Base-by-base conservation (phyloP, 768 basidiomycete species). In the Lactarius sanguifluus region DNA sequence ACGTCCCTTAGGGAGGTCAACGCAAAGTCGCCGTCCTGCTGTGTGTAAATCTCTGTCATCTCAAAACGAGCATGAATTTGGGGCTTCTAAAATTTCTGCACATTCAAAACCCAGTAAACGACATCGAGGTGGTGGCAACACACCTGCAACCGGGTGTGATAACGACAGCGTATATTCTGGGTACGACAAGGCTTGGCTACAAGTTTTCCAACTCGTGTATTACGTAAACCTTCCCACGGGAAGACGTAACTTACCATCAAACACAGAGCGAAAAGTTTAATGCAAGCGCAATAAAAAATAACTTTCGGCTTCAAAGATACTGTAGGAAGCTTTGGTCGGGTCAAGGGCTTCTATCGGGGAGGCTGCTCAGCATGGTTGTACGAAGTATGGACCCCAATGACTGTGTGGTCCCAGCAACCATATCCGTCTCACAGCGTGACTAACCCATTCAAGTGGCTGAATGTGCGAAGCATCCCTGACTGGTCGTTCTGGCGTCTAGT, bases 1-100 rank as follows among this genome's bases (percentile, higher is more conserved):
- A 67, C 9, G 32, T 67, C 66, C 41, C 57, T 50, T n/a, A 67
- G 28, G 41, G 57, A 56, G 9, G 57, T 32, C 23, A 58, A 56
- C 7, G 61, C 47, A 28, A 54, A 52, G 52, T n/a, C 38, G 30
- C 28, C 23, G 6, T 40, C 47, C 47, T 38, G 62, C n/a, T 10
- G 62, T 34, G 57, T 15, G 50, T 12, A 23, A 18, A 45, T 4
- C 18, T 50, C 25, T 30, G 57, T 59, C 64, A 64, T 64, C 25
- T 38, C 28, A 36, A 47, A 20, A 28, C 6, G 25, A 40, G 15
- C 64, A 64, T 64, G 28, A 7, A 40, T 30, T 55, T 15, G 40
- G 30, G n/a, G 15, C 30, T 7, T 45, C 30, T n/a, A 28, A 54
- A 6, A 54, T 25, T 30, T 15, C 47, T 50, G 23, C 20, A 50